Conservation (phyloP, 345 rosid genomes). For the Melastoma malabathricum region DNA sequence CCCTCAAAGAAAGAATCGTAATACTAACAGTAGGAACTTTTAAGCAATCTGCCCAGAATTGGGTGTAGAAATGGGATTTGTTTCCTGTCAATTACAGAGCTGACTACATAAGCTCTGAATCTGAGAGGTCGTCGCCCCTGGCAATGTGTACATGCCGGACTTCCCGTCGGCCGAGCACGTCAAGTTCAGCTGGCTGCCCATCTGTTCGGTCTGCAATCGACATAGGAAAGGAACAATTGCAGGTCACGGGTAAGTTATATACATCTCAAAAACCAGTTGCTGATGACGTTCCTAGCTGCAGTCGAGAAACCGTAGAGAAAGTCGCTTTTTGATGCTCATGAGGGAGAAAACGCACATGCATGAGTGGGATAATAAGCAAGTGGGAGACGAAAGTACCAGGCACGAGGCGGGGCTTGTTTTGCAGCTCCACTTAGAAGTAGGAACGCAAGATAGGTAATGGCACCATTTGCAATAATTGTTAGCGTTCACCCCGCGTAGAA, state of each 20-base stretch:
- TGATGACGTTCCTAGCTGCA: too few species aligned
- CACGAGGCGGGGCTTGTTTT: conserved; percentile 45
- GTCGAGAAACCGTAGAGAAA: too few species aligned
- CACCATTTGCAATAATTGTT: conserved; percentile 93
- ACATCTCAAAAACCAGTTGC: too few species aligned
- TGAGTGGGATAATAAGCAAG: conserved; percentile 1
- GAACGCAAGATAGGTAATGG: conserved; percentile 80
- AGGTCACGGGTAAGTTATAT: too few species aligned
- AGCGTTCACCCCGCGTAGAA: conserved; percentile 70
- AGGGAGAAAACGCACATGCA: neutral
- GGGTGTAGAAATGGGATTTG: too few species aligned
- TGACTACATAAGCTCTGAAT: conserved; percentile 39
- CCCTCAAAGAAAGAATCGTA: too few species aligned
- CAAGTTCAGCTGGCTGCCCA: conserved; percentile 55
- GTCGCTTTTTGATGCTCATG: too few species aligned
- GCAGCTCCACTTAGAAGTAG: conserved; percentile 86
- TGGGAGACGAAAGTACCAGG: conserved; percentile 31
- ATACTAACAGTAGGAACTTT: too few species aligned
- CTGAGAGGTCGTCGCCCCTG: conserved; percentile 30
- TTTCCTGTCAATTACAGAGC: conserved; percentile 33
- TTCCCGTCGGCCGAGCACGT: conserved; percentile 62
- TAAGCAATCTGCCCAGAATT: too few species aligned
- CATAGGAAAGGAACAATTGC: neutral
- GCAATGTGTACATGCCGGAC: conserved; percentile 28
- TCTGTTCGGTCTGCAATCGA: conserved; percentile 42